phyloP scores from a whole-genome alignment of 176 grass and related monocot genomes.

The Avena sativa region DNA sequence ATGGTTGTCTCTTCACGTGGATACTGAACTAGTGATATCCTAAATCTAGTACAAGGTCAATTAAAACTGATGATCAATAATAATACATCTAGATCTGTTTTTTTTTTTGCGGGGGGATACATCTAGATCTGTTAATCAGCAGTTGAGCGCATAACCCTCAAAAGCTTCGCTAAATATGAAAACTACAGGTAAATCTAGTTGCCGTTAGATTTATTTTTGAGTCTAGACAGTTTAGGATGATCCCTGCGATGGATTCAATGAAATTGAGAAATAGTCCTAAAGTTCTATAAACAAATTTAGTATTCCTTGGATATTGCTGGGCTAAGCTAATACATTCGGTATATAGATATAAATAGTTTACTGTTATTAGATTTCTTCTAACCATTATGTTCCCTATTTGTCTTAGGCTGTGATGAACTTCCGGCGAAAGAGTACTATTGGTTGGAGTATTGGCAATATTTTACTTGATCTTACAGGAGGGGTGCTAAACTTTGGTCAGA shows the following conservation, averaged over 20 bases:
- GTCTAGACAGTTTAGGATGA: not conserved
- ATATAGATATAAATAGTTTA: not conserved
- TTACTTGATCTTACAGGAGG: conserved; percentile 88
- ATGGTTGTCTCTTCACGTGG: not conserved
- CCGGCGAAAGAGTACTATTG: conserved; percentile 81
- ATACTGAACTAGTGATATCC: not conserved
- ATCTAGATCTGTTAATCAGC: not conserved
- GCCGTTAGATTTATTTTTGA: not conserved
- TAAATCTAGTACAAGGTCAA: not conserved
- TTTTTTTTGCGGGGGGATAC: too few relatives aligned
- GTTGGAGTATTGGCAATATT: conserved; percentile 98
- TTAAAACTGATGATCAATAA: not conserved
- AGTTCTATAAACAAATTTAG: conserved; percentile 15
- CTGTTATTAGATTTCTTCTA: not conserved
- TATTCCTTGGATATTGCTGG: not conserved
- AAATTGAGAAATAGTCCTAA: not conserved
- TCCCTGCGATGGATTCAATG: not conserved
- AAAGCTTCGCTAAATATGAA: not conserved
- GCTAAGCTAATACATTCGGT: not conserved
- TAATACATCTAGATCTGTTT: not conserved
- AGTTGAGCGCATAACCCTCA: not conserved
- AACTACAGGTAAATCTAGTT: not conserved
- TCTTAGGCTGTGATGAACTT: conserved; percentile 89
- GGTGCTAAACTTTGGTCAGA: conserved; percentile 86
- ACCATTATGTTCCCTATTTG: conserved; percentile 23